A percentile compares a stretch with the other conserved stretches of the same genome.
Evolutionary conservation across 805 yeast species (phyloP).

Genomic region (Kuraishia ogatae): DNA sequence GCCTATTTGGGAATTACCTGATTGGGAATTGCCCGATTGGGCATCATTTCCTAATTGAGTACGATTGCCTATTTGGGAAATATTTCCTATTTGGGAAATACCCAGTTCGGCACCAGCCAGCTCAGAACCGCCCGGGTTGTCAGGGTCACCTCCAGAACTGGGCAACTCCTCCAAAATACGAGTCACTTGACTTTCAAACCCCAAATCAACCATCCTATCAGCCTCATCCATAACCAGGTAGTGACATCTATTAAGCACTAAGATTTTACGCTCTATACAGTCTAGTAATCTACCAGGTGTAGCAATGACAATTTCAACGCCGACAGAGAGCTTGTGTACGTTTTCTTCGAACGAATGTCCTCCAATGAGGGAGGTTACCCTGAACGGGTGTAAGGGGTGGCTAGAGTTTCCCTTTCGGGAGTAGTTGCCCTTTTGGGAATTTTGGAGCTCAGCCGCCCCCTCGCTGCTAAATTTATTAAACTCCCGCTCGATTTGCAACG

Average conservation of each 20-base stretch:
- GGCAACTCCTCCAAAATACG: constrained; percentile 43
- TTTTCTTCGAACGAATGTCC: constrained; percentile 83
- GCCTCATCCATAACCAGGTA: constrained; percentile 87
- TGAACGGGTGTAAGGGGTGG: constrained; percentile 35
- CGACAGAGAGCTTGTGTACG: constrained; percentile 44
- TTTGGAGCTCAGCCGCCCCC: too few relatives aligned
- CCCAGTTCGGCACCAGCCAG: too few relatives aligned
- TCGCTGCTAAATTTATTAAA: constrained; percentile 40
- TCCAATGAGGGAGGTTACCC: constrained; percentile 68
- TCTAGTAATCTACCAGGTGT: constrained; percentile 92
- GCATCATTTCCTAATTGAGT: too few relatives aligned
- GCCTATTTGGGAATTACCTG: background rate
- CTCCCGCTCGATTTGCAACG: constrained; percentile 73
- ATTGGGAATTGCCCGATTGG: too few relatives aligned
- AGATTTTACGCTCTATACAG: constrained; percentile 57
- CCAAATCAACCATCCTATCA: constrained; percentile 92
- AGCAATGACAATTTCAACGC: constrained; percentile 78
- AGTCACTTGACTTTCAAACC: constrained; percentile 76
- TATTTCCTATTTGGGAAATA: too few relatives aligned
- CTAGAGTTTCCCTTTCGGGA: too few relatives aligned
- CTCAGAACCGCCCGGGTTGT: too few relatives aligned
- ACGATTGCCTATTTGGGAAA: too few relatives aligned
- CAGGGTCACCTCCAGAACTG: background rate
- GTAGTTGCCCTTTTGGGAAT: constrained; percentile 7
- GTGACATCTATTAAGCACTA: constrained; percentile 51